A percentile compares a stretch with the other conserved stretches of the same genome.
Evolutionary conservation across 2,329 filamentous ascomycete genomes (phyloP).

Genomic region (Fusarium verrucosum): DNA sequence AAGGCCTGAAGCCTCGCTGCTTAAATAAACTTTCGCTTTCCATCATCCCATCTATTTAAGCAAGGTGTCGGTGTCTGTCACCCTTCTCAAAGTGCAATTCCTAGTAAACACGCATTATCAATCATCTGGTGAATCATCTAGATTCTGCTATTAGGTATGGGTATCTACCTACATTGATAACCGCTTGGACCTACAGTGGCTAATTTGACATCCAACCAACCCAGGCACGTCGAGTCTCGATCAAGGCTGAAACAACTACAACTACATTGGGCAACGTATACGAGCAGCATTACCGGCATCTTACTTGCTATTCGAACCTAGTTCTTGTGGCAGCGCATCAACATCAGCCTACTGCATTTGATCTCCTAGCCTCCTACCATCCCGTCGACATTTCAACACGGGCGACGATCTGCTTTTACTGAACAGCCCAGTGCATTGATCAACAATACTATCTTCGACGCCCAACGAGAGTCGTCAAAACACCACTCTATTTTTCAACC

Average conservation of each 20-base stretch:
- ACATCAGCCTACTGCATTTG: neutral
- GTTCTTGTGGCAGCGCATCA: neutral
- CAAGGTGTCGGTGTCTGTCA: too few relatives aligned
- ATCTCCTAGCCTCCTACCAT: neutral
- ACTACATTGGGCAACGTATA: slow-evolving; percentile 11
- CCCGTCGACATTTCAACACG: neutral
- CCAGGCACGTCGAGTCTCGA: slow-evolving; percentile 19
- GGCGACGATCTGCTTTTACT: too few relatives aligned
- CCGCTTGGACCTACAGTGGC: slow-evolving; percentile 2
- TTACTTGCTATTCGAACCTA: neutral
- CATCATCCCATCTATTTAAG: neutral
- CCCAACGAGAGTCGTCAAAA: slow-evolving; percentile 13
- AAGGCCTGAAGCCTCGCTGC: too few relatives aligned
- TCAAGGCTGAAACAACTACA: slow-evolving; percentile 23
- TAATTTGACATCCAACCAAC: slow-evolving; percentile 13
- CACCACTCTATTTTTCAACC: slow-evolving; percentile 23
- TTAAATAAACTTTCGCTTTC: slow-evolving; percentile 1
- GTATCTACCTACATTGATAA: neutral
- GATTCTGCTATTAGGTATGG: neutral
- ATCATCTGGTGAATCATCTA: neutral
- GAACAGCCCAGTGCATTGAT: neutral
- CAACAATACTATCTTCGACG: slow-evolving; percentile 21
- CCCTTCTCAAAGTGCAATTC: neutral
- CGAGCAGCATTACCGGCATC: neutral
- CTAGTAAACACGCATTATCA: neutral